Percentiles rank a stretch among this genome's conserved stretches.
Evolutionary conservation across 1,284 basidiomycete species (phyloP).

Genomic region (Albatrellus sp.): DNA sequence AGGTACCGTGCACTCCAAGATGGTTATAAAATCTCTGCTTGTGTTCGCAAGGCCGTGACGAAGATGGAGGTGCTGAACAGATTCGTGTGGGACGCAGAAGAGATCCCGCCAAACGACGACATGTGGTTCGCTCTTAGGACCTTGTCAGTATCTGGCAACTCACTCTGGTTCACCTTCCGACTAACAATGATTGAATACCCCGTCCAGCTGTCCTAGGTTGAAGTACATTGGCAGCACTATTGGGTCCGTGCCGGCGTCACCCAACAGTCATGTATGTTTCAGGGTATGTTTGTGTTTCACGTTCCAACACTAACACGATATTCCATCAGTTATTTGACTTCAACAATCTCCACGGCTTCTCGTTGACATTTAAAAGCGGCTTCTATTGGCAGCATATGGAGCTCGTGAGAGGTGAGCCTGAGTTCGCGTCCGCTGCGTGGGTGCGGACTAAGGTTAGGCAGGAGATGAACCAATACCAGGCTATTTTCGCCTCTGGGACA

Average conservation of each 20-base stretch:
- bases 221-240: slow-evolving; percentile 46
- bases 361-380: slow-evolving; percentile 39
- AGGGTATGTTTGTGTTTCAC: background rate
- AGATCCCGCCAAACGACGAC: slow-evolving; percentile 49
- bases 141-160: slow-evolving; percentile 29
- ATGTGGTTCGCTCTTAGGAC: slow-evolving; percentile 62
- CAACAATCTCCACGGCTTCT: slow-evolving; percentile 43
- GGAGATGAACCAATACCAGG: slow-evolving; percentile 21
- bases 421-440: background rate
- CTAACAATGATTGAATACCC: too few relatives aligned
- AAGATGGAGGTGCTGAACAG: slow-evolving; percentile 46
- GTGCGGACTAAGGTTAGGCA: background rate
- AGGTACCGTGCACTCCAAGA: slow-evolving; percentile 20
- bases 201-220: slow-evolving; percentile 45
- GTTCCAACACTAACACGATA: background rate
- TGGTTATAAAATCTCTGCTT: slow-evolving; percentile 28
- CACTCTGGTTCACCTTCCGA: too few relatives aligned
- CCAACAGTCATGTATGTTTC: slow-evolving; percentile 43
- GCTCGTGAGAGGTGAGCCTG: slow-evolving; percentile 34
- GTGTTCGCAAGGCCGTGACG: slow-evolving; percentile 31
- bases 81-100: slow-evolving; percentile 60
- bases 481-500: slow-evolving; percentile 45
- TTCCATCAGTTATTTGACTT: slow-evolving; percentile 54
- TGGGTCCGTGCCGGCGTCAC: slow-evolving; percentile 42
- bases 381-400: slow-evolving; percentile 51